These are phyloP conservation scores for Saccharomycopsis schoenii DNA, from an alignment of 805 yeast genomes.

Conservation along the genomic window DNA sequence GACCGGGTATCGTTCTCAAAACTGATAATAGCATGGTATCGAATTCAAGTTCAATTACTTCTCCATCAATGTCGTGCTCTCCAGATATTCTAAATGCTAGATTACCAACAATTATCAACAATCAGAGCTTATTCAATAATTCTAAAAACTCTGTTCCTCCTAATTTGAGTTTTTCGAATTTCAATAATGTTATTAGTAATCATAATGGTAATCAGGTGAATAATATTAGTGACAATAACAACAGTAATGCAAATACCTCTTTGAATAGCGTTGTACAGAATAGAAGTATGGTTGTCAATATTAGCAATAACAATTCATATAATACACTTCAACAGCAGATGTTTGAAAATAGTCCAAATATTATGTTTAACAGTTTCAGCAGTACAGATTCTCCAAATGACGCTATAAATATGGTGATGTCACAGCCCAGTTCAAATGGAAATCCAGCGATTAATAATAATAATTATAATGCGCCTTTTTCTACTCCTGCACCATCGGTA, in stretches of 20 bases:
- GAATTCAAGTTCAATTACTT: background rate
- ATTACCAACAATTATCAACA: background rate
- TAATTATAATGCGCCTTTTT: background rate
- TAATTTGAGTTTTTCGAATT: background rate
- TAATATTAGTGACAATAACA: background rate
- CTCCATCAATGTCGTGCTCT: background rate
- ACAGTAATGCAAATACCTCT: background rate
- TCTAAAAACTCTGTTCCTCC: background rate
- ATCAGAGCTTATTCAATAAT: background rate
- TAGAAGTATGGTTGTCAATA: background rate
- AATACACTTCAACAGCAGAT: background rate
- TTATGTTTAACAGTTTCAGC: background rate
- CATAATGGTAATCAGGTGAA: background rate
- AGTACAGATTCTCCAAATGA: background rate
- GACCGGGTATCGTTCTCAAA: background rate
- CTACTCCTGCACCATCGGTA: background rate
- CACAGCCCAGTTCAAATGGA: background rate
- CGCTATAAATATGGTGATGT: background rate
- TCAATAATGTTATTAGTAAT: background rate
- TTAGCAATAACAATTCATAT: background rate
- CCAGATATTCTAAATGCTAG: background rate
- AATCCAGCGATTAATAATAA: background rate
- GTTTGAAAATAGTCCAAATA: background rate
- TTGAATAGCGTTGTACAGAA: background rate
- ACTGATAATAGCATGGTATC: background rate